Percentiles rank a stretch among this genome's conserved stretches.
Evolutionary conservation across 2,329 filamentous ascomycete species (phyloP).

Genomic region (Cladosporium oxysporum): DNA sequence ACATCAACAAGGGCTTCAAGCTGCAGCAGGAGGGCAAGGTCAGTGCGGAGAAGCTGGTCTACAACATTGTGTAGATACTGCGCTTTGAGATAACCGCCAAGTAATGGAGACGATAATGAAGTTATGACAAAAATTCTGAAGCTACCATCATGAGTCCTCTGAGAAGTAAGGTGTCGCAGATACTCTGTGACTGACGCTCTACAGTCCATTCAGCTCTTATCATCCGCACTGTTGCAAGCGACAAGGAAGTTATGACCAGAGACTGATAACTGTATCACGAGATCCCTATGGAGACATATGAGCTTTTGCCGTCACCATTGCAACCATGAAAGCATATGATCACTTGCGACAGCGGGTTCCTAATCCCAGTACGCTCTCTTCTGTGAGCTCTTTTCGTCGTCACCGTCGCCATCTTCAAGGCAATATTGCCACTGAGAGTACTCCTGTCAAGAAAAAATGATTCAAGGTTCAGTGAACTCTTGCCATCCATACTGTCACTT

Average conservation of each 20-base stretch:
- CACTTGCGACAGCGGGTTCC: background rate
- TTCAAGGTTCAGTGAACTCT: background rate
- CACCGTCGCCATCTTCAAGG: background rate
- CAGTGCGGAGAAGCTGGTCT: constrained; percentile 49
- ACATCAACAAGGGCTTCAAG: constrained; percentile 47
- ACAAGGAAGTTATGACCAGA: background rate
- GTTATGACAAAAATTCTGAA: background rate
- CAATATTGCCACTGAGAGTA: background rate
- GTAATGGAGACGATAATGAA: background rate
- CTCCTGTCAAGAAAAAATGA: background rate
- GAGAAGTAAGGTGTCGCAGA: background rate
- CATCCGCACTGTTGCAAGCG: background rate
- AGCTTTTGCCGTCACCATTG: background rate
- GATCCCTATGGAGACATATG: background rate
- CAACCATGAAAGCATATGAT: background rate
- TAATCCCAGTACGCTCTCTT: background rate
- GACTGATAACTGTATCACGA: background rate
- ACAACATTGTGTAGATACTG: constrained; percentile 31
- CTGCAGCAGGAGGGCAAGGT: constrained; percentile 46
- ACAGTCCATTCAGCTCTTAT: background rate
- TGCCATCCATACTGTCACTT: background rate
- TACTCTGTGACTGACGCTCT: background rate
- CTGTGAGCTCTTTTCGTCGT: background rate
- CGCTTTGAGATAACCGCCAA: background rate
- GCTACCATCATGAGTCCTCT: background rate